A percentile compares a stretch with the other conserved stretches of the same genome.
phyloP scores from a whole-genome alignment of 2,329 filamentous ascomycete species.

The Cercospora berteroae region DNA sequence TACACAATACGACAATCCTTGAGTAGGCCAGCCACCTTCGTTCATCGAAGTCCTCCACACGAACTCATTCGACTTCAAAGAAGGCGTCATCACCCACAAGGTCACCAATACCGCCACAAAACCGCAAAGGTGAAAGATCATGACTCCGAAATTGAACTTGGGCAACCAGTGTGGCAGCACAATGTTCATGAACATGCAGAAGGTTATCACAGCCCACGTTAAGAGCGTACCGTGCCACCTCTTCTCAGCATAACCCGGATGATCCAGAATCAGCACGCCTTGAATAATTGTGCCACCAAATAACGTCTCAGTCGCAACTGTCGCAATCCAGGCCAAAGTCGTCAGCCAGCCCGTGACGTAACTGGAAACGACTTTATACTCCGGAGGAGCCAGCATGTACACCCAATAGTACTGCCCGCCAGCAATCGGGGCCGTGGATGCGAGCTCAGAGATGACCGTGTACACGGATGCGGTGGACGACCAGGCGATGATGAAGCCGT shows the following conservation, averaged over 20 bases:
- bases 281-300: constrained; percentile 46
- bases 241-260: constrained; percentile 38
- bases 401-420: constrained; percentile 49
- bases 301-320: constrained; percentile 44
- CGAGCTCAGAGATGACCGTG: constrained; percentile 49
- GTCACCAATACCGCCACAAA: constrained; percentile 55
- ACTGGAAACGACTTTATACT: constrained; percentile 43
- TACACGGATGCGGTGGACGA: constrained; percentile 49
- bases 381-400: constrained; percentile 45
- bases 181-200: constrained; percentile 48
- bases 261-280: constrained; percentile 41
- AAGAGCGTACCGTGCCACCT: constrained; percentile 44
- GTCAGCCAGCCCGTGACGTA: constrained; percentile 49
- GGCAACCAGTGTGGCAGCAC: constrained; percentile 47
- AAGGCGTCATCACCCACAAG: constrained; percentile 37
- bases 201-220: constrained; percentile 41
- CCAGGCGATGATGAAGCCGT: constrained; percentile 55
- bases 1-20: constrained; percentile 38
- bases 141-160: constrained; percentile 44
- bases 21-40: constrained; percentile 37
- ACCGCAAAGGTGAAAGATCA: constrained; percentile 51
- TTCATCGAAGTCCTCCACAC: constrained; percentile 37
- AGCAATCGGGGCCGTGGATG: constrained; percentile 49
- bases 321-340: constrained; percentile 45
- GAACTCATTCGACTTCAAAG: constrained; percentile 26